Evolutionary conservation across 2,329 filamentous ascomycete genomes (phyloP).

Genomic region (Pseudopithomyces maydicus): DNA sequence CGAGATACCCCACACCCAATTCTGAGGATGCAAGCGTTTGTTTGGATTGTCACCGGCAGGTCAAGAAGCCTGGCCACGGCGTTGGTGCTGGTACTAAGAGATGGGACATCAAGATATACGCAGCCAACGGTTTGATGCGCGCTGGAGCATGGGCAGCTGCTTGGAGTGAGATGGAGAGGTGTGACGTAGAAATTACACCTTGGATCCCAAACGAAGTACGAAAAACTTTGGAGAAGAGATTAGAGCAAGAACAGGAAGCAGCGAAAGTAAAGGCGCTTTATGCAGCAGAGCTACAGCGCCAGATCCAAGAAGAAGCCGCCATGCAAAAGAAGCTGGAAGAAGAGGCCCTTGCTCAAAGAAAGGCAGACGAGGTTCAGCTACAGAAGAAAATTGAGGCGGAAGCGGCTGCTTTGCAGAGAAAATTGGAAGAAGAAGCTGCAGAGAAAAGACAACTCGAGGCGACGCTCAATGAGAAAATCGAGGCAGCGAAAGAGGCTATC

Average conservation of each 20-base stretch:
- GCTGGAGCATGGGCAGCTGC: constrained; percentile 90
- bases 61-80: constrained; percentile 44
- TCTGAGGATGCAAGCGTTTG: constrained; percentile 50
- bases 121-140: constrained; percentile 91
- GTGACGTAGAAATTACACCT: constrained; percentile 89
- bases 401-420: constrained; percentile 29
- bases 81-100: constrained; percentile 54
- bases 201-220: constrained; percentile 66
- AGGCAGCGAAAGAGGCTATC: constrained; percentile 39
- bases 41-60: constrained; percentile 52
- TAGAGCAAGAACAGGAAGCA: constrained; percentile 48
- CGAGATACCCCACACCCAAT: constrained; percentile 17
- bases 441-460: constrained; percentile 35
- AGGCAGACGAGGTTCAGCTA: constrained; percentile 29
- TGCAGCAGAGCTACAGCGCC: constrained; percentile 36
- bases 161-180: constrained; percentile 98
- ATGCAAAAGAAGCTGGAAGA: constrained; percentile 33
- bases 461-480: constrained; percentile 31
- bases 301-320: constrained; percentile 38
- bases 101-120: constrained; percentile 87
- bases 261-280: constrained; percentile 35
- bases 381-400: constrained; percentile 34
- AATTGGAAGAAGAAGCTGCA: constrained; percentile 32
- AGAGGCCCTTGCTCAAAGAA: constrained; percentile 30
- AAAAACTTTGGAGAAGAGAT: constrained; percentile 62